Conservation (phyloP, 2,329 filamentous ascomycete genomes). For the Colletotrichum sp. region DNA sequence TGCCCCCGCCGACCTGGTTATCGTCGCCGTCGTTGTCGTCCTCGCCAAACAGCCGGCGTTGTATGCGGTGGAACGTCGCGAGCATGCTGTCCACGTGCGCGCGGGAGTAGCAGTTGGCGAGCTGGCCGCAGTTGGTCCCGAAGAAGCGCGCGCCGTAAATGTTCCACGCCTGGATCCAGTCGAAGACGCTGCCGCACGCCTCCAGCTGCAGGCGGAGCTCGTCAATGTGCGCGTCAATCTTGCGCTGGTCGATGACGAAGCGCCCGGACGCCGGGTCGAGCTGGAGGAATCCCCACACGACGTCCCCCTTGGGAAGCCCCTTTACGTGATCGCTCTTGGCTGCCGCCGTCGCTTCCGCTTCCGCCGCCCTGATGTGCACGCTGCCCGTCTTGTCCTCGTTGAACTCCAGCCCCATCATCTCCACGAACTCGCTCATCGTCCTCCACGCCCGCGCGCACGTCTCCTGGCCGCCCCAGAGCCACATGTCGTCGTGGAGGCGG, state of each 20-base stretch:
- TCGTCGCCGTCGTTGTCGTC: constrained; percentile 24
- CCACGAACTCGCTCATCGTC: constrained; percentile 54
- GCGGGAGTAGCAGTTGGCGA: constrained; percentile 59
- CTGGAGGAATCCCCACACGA: constrained; percentile 64
- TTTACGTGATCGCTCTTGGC: neutral
- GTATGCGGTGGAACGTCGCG: constrained; percentile 55
- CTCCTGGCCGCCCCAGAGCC: constrained; percentile 62
- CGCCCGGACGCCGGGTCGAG: constrained; percentile 52
- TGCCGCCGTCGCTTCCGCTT: neutral
- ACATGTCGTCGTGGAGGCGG: constrained; percentile 68
- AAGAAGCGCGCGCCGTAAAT: constrained; percentile 63
- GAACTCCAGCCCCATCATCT: constrained; percentile 57
- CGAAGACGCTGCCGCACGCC: constrained; percentile 58
- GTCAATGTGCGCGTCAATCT: constrained; percentile 61
- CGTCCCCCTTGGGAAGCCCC: constrained; percentile 54
- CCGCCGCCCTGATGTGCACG: constrained; percentile 39
- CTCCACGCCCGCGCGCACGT: constrained; percentile 57
- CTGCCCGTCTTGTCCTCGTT: constrained; percentile 64
- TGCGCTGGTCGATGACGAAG: constrained; percentile 59
- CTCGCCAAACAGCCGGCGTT: constrained; percentile 50
- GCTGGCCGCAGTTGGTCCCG: constrained; percentile 60
- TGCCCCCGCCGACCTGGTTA: neutral
- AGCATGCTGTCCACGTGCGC: constrained; percentile 62
- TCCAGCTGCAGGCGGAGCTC: constrained; percentile 60
- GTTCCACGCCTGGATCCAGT: constrained; percentile 67